A percentile compares a stretch with the other conserved stretches of the same genome.
Evolutionary conservation across 768 basidiomycete species (phyloP).

Genomic region (Glaciozyma antarctica): DNA sequence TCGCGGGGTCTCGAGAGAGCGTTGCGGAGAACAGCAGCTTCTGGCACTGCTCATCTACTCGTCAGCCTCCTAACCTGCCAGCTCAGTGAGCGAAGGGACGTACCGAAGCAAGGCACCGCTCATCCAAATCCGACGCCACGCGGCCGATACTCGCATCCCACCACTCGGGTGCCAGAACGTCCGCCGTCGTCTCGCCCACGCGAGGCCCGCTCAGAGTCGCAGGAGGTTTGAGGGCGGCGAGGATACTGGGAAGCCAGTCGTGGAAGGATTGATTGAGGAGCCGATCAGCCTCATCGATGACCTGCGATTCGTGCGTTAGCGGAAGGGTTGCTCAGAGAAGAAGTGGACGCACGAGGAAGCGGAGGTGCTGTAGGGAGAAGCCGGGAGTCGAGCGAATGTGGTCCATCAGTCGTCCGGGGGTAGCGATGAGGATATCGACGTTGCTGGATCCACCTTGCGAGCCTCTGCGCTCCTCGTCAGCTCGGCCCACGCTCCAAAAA

Average conservation of each 20-base stretch:
- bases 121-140: constrained; percentile 50
- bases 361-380: constrained; percentile 84
- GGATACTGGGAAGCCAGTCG: constrained; percentile 79
- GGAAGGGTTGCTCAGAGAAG: not conserved
- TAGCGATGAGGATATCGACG: constrained; percentile 88
- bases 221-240: constrained; percentile 57
- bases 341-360: constrained; percentile 64
- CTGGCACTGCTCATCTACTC: constrained; percentile 51
- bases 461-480: constrained; percentile 40
- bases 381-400: constrained; percentile 79
- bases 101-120: constrained; percentile 37
- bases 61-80: not conserved
- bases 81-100: not conserved
- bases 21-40: constrained; percentile 96
- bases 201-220: not conserved
- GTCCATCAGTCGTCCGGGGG: constrained; percentile 89
- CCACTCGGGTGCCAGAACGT: constrained; percentile 54
- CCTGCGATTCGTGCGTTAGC: constrained; percentile 44
- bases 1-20: constrained; percentile 85
- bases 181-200: constrained; percentile 35
- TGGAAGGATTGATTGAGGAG: constrained; percentile 90
- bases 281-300: constrained; percentile 97
- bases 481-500: too few species aligned
- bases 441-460: constrained; percentile 77
- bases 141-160: constrained; percentile 40